A percentile compares a stretch with the other conserved stretches of the same genome.
Conservation (phyloP, 257 asterid genomes). For the Capsicum pubescens region DNA sequence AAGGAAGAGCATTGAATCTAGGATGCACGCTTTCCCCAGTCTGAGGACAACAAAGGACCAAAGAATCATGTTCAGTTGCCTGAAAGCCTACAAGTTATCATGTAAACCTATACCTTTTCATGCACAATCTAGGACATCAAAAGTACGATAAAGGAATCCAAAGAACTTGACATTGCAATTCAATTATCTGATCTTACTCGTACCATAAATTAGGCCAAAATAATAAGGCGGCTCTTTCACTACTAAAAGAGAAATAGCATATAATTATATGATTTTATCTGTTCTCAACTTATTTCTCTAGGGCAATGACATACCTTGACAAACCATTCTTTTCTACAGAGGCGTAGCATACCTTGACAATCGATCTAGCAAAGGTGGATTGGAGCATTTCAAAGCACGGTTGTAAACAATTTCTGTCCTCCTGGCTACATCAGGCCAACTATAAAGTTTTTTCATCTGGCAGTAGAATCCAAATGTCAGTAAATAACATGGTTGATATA, state of each 20-base stretch:
- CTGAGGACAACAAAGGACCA: not conserved
- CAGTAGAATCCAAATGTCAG: conserved; percentile 25
- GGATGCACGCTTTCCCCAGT: not conserved
- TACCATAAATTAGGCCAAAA: not conserved
- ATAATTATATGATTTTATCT: not conserved
- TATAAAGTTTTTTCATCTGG: conserved; percentile 90
- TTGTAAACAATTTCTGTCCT: conserved; percentile 91
- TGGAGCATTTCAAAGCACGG: conserved; percentile 76
- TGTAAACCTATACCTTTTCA: not conserved
- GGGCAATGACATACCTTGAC: not conserved
- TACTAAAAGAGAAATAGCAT: not conserved
- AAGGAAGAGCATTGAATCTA: conserved; percentile 7
- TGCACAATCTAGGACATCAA: conserved; percentile 20
- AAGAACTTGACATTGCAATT: not conserved
- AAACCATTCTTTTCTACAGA: not conserved
- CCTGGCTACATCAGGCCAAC: conserved; percentile 96
- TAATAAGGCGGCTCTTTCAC: not conserved
- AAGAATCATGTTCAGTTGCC: conserved; percentile 13
- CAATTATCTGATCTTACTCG: conserved; percentile 16
- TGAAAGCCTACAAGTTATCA: conserved; percentile 15
- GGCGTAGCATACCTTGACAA: conserved; percentile 64
- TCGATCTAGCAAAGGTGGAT: conserved; percentile 74
- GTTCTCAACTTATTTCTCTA: conserved; percentile 12
- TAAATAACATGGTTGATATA: not conserved
- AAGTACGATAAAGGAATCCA: conserved; percentile 1